These are phyloP conservation scores for Nakazawaea ernobii DNA, from an alignment of 805 yeast genomes.

Conservation along the genomic window DNA sequence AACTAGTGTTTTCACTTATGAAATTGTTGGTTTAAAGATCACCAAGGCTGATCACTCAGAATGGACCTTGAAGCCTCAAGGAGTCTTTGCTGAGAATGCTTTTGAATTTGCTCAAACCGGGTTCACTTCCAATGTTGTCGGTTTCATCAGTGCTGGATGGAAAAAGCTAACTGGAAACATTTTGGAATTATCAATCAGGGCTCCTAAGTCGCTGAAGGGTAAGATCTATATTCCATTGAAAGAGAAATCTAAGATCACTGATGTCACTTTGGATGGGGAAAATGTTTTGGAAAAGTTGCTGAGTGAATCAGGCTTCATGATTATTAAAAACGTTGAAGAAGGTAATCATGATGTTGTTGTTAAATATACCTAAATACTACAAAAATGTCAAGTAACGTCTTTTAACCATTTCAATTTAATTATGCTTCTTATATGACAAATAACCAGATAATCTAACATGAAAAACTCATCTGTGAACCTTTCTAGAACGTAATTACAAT, in stretches of 20 bases:
- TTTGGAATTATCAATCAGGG: not conserved
- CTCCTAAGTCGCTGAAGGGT: not conserved
- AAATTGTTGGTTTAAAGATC: slow-evolving; percentile 10
- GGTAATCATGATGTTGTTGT: too few relatives aligned
- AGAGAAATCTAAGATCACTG: not conserved
- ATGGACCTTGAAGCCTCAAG: slow-evolving; percentile 9
- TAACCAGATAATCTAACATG: too few relatives aligned
- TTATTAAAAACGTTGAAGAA: too few relatives aligned
- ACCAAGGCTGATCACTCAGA: slow-evolving; percentile 3
- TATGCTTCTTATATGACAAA: too few relatives aligned
- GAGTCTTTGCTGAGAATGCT: slow-evolving; percentile 6
- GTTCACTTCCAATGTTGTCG: slow-evolving; percentile 9
- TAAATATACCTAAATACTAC: too few relatives aligned
- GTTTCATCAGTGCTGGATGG: slow-evolving; percentile 12
- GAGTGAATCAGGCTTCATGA: too few relatives aligned
- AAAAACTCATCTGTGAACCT: too few relatives aligned
- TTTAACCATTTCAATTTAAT: too few relatives aligned
- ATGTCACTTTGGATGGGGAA: too few relatives aligned
- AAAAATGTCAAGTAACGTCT: too few relatives aligned
- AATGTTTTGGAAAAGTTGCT: too few relatives aligned
- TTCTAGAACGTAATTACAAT: too few relatives aligned
- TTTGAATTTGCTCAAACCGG: slow-evolving; percentile 11
- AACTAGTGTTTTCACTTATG: slow-evolving; percentile 7
- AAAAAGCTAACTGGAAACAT: slow-evolving; percentile 1
- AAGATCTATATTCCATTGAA: not conserved